A percentile compares a stretch with the other conserved stretches of the same genome.
Conservation (phyloP, 2,329 filamentous ascomycete genomes). For the Paraphaeosphaeria minitans region DNA sequence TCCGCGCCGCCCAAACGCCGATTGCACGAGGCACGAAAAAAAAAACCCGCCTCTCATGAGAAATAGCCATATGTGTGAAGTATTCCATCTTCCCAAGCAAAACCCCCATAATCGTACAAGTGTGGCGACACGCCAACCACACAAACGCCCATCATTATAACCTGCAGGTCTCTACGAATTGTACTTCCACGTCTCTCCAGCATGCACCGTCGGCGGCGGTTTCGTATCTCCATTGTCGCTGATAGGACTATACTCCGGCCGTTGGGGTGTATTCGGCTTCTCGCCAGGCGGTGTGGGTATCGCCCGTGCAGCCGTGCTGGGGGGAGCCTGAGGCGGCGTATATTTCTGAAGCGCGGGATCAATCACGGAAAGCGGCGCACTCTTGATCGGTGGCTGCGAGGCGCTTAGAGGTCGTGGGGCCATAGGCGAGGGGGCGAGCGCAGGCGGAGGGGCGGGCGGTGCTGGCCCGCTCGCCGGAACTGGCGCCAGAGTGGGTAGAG, state of each 20-base stretch:
- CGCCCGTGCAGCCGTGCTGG: conserved; percentile 31
- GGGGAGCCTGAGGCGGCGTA: conserved; percentile 20
- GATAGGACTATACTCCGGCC: conserved; percentile 32
- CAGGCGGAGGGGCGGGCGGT: conserved; percentile 5
- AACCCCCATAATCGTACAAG: background rate
- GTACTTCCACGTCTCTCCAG: conserved; percentile 43
- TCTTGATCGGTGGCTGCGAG: conserved; percentile 15
- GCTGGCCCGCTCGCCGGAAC: background rate
- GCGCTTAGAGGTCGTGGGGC: conserved; percentile 25
- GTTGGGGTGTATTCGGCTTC: conserved; percentile 22
- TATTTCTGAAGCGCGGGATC: conserved; percentile 21
- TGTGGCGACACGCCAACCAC: background rate
- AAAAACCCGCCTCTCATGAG: background rate
- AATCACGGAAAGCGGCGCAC: conserved; percentile 12
- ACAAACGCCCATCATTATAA: background rate
- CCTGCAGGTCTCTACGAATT: conserved; percentile 2
- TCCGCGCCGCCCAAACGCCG: background rate
- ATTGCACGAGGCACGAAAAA: background rate
- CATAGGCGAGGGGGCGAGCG: conserved; percentile 14
- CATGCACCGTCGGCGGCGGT: conserved; percentile 24
- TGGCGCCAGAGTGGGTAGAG: conserved; percentile 1
- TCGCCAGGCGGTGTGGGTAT: conserved; percentile 35
- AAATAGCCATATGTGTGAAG: background rate
- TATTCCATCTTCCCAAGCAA: too few relatives aligned
- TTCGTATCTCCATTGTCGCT: conserved; percentile 37